phyloP scores from a whole-genome alignment of 2,329 filamentous ascomycete genomes.

The Sclerotinia glacialis region DNA sequence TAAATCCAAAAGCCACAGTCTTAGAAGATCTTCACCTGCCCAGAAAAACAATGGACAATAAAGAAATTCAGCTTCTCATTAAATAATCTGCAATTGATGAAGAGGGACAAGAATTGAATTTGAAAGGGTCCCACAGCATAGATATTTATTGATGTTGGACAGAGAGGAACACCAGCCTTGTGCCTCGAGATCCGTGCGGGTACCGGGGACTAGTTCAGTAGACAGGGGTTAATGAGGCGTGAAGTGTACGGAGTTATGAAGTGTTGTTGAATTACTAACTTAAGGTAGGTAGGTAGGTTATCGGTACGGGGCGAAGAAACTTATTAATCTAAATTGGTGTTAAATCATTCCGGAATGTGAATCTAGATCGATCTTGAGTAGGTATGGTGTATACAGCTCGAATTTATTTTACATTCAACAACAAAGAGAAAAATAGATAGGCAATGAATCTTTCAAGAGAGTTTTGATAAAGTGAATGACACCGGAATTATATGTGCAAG shows the following conservation, averaged over 20 bases:
- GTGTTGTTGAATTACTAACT: too few species aligned
- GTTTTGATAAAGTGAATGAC: not conserved
- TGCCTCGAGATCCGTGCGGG: constrained; percentile 17
- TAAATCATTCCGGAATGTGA: not conserved
- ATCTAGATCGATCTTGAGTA: not conserved
- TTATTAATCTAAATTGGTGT: not conserved
- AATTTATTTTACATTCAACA: not conserved
- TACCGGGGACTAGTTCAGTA: not conserved
- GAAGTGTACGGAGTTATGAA: not conserved
- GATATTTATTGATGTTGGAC: constrained; percentile 17
- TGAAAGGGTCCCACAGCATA: constrained; percentile 16
- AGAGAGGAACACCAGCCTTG: constrained; percentile 20
- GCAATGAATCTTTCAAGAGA: not conserved
- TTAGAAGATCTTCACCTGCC: constrained; percentile 2
- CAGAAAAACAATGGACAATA: constrained; percentile 8
- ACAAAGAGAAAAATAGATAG: not conserved
- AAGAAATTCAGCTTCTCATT: constrained; percentile 13
- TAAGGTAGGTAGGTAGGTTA: not conserved
- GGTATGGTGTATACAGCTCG: not conserved
- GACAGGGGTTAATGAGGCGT: not conserved
- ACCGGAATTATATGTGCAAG: not conserved
- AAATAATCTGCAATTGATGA: constrained; percentile 13
- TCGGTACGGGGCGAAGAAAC: not conserved
- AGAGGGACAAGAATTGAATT: constrained; percentile 18
- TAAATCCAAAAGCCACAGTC: constrained; percentile 1